Base-by-base conservation (phyloP, 2,329 filamentous ascomycete genomes). In the Ophiostoma australiae region DNA sequence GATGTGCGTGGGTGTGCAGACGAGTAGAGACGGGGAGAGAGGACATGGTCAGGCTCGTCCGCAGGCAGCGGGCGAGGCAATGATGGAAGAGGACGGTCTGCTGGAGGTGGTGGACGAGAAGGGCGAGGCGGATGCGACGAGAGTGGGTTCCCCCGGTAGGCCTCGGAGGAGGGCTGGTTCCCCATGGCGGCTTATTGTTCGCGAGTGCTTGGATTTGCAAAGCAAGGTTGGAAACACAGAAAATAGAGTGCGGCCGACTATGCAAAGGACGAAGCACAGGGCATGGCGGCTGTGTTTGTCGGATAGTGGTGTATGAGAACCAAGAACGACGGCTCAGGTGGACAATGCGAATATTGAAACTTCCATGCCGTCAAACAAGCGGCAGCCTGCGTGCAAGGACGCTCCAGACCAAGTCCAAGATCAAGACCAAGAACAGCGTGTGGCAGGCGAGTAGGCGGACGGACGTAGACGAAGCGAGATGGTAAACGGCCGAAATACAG, bases 121-220 rank as follows among this genome's bases (percentile, higher is more conserved):
- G 66, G 48, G 13, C 52, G 52, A 70, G 78, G 71, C 75, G 77
- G 79, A 72, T 76, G 78, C 73, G 75, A 74, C 31, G 39, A 67
- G 76, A 80, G 58, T 27, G 58, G 58, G 13, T 31, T 17, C 27
- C 27, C 58, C 27, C 58, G 58, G 27, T 31, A 63, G 23, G 58
- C 80, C 77, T 84, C 82, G 74, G 80, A 77, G 65, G 84, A 87
- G 71, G 82, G 77, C 66, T 80, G 78, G 76, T 86, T 86, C 70
- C 85, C 85, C 85, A 87, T 87, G 74, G 71, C 78, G 76, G 72
- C 68, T 69, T 48, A 48, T 69, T 48, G n/a, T 48, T 48, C 17
- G 44, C 7, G 17, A 1, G 17, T 48, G 44, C 44, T 71, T 13
- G 20, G 13, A 23, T 58, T 69, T 73, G 71, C 61, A 69, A 67